Conservation (phyloP, 192 early-diverging fungal species). For the Coemansia sp. region DNA sequence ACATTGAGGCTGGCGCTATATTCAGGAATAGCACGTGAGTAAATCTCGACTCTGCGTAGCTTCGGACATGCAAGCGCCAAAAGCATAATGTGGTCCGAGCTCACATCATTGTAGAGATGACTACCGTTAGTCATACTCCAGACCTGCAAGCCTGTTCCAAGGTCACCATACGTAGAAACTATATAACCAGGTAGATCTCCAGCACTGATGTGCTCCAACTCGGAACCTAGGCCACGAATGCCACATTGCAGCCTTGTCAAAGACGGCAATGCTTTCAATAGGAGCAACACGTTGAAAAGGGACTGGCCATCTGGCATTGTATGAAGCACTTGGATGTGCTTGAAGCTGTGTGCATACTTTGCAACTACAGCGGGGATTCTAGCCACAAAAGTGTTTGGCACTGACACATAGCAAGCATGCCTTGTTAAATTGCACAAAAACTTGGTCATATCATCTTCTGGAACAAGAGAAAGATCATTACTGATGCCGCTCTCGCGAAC, state of each 20-base stretch:
- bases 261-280: neutral
- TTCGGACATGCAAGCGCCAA: neutral
- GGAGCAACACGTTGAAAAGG: neutral
- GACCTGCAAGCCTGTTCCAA: neutral
- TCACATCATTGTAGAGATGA: neutral
- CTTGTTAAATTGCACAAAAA: neutral
- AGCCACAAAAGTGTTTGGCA: neutral
- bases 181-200: neutral
- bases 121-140: neutral
- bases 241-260: neutral
- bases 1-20: neutral
- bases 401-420: neutral
- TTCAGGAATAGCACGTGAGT: neutral
- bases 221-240: neutral
- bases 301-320: neutral
- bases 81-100: neutral
- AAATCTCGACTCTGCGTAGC: neutral
- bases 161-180: neutral
- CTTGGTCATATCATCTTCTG: neutral
- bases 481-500: neutral
- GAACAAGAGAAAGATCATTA: neutral
- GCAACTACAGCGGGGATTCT: neutral
- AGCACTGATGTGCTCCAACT: neutral
- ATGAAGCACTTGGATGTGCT: neutral
- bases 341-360: neutral